phyloP scores from a whole-genome alignment of 148 eudicot genomes.

The Rhododendron molle region DNA sequence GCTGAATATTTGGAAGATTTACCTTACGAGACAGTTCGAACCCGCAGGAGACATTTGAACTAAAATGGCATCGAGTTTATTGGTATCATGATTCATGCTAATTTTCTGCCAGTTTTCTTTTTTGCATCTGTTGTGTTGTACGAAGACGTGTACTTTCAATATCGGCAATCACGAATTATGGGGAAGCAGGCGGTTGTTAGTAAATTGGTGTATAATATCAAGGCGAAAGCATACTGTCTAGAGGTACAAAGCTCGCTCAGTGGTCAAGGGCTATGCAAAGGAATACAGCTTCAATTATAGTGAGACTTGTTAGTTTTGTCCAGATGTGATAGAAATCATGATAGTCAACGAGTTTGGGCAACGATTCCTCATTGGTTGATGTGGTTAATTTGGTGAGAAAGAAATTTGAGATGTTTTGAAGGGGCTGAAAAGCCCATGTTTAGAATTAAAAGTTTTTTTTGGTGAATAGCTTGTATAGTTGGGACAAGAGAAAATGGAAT shows the following conservation, averaged over 20 bases:
- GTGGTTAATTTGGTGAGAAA: no score
- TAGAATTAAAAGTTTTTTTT: no score
- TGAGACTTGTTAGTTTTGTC: neutral
- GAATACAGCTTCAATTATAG: neutral
- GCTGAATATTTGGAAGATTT: neutral
- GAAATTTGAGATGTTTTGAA: no score
- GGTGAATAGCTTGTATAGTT: no score
- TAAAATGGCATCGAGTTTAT: neutral
- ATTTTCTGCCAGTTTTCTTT: neutral
- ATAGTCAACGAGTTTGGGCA: neutral
- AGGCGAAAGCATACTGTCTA: neutral
- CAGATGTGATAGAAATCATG: neutral
- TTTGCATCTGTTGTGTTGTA: neutral
- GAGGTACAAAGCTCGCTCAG: neutral
- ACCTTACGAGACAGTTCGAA: neutral
- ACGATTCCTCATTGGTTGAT: no score
- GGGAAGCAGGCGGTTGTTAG: neutral
- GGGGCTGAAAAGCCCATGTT: no score
- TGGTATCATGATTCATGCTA: neutral
- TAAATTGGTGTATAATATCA: neutral
- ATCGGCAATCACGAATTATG: neutral
- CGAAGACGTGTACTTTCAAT: neutral
- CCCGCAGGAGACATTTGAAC: neutral
- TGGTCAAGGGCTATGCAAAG: neutral
- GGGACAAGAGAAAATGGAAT: no score